Evolutionary conservation across 441 rosid species (phyloP), one percentile per base, ranked within the genome.

Genomic region (Arabidopsis hybrid): DNA sequence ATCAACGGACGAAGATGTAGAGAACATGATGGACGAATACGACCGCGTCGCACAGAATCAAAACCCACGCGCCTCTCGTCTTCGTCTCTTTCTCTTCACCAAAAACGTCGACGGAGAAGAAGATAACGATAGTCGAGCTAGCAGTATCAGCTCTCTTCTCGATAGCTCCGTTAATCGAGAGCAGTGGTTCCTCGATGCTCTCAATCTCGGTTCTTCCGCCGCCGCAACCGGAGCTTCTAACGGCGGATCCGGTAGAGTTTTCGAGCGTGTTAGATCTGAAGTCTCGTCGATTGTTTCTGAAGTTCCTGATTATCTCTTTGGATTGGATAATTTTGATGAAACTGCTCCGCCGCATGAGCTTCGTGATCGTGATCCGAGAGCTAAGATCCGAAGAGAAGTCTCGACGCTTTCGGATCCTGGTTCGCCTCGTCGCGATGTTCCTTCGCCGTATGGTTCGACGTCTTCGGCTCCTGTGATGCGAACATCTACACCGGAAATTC

Each of bases 11-110:
- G 99, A 95, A 79, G 99, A 95, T 72, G 83, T 91, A 5, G 97
- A 95, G 71, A 95, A 95, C 89, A 91, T 95, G 99, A 89, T 95
- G 82, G 99, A 95, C 6, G 99, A 95, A 59, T 92, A 88, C 77
- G 97, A 95, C 65, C 97, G 99, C 60, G 12, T 88, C 21, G 83
- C 84, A 42, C 86, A 73, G 67, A 87, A 85, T 79, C 96, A 79
- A 14, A 92, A 83, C 75, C 93, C 92, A 8, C 78, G 90, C 52
- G 81, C 95, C 14, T 92, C 91, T 63, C 89, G 97, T 81, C 93
- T 90, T 57, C 90, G 97, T 21, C 83, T 95, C 32, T 95, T 95
- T 50, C 86, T 95, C 66, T 95, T 92, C 80, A 14, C 80, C 68
- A 72, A 73, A 34, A 53, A 18, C 67, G 10, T 80, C 47, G 68